Base-by-base conservation (phyloP, 2,329 filamentous ascomycete species). In the Macrophomina pseudophaseolina region DNA sequence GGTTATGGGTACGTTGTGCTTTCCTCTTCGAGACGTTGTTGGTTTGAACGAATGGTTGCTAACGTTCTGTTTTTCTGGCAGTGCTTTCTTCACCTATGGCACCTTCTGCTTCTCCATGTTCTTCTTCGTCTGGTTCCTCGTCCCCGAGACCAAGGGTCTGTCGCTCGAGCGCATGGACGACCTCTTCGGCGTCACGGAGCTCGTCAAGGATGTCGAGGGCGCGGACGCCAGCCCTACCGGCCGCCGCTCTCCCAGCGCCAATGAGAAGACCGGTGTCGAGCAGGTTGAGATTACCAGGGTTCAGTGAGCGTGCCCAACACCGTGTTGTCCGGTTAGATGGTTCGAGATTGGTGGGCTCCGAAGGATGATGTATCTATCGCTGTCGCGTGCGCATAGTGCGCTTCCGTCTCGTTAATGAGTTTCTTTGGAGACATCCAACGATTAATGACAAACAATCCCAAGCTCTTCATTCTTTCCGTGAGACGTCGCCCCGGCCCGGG, bases 101-200 rank as follows among this genome's bases (percentile, higher is more conserved):
- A 84, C 78, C 64, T 91, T 91, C 76, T 89, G 88, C 75, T 83
- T 88, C 71, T 74, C 82, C 71, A 90, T 91, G 86, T 86, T 86
- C 68, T 69, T 89, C 64, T 90, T 89, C 73, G 87, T 88, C 48
- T 90, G 84, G 82, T 88, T 90, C 80, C 84, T 88, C 69, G 84
- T 91, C n/a, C 90, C 90, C 0, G 90, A 92, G 79, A 92, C 90
- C 11, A 91, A 91, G 80, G 89, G 53, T n/a, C 68, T 83, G 38
- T 82, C 81, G 51, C 80, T 90, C 67, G 88, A 90, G 78, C 85
- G 84, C 75, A 89, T 90, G 87, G 86, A 90, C 73, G 86, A 89
- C 71, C 80, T 90, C 16, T 90, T 90, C 74, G 88, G 88, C 53
- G 81, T 88, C 58, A 85, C 84, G 4, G 84, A 87, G 68, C 70